Base-by-base conservation (phyloP, 306 rosid species). In the Senna tora region DNA sequence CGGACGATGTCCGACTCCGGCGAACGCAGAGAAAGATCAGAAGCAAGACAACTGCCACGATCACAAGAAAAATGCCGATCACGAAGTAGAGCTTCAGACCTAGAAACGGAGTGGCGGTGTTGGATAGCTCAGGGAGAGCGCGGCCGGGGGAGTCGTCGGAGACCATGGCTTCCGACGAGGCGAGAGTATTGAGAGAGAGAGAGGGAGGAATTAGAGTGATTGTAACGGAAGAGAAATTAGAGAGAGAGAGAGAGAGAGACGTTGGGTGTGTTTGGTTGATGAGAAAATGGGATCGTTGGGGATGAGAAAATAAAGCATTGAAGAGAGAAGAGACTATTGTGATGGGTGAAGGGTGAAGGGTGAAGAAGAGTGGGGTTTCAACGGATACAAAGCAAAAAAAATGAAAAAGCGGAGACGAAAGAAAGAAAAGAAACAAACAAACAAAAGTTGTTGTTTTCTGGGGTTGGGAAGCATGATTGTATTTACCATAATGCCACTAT, bases 31-130 rank as follows among this genome's bases (percentile, higher is more conserved):
- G 49, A 46, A 77, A 64, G 75, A 84, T 60, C 75, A 83, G 17
- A 54, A 88, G 58, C 67, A 71, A 14, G 2, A 81, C 58, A 1
- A 82, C 77, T 17, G 83, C 7, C 2, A 82, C 21, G 66, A 73
- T 74, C 19, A 79, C 13, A 16, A 69, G 25, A 21, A 82, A 43
- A 68, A 87, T 53, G 38, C 82, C 82, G 67, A 89, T 59, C 17
- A 90, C 52, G 10, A 79, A 63, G 87, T 94, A 94, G 67, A 94
- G 77, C 65, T 72, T 87, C 7, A 91, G 73, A 59, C 87, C 84
- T 9, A 84, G 71, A 28, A 90, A 14, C 0, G 88, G 61, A 0
- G 86, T 87, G 14, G 86, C 86, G 14, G 46, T 81, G 19, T 80
- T 65, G 9, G 85, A 46, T 41, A 89, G 84, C 64, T 72, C 71